Conservation (phyloP, 225 moss, liverwort and hornwort genomes). For the Anthoceros angustus region DNA sequence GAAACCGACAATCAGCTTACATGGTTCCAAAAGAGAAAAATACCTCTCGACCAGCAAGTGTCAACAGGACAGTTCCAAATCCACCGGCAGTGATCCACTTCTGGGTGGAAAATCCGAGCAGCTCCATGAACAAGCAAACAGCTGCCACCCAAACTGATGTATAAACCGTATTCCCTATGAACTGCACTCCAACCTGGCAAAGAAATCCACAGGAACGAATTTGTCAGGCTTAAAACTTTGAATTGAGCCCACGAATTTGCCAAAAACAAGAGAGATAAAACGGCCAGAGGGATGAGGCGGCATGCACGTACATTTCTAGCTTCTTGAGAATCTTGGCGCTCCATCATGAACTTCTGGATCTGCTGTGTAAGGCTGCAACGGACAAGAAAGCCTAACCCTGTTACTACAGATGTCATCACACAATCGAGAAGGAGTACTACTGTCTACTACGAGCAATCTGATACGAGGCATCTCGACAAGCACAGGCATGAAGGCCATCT, state of each 20-base stretch:
- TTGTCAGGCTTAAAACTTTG: background rate
- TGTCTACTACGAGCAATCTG: background rate
- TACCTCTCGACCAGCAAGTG: constrained; percentile 98
- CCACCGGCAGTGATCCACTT: constrained; percentile 96
- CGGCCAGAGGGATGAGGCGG: background rate
- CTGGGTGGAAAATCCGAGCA: constrained; percentile 85
- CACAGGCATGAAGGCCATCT: background rate
- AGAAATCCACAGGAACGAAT: background rate
- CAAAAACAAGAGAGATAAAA: background rate
- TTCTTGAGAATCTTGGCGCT: constrained; percentile 43
- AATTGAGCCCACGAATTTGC: background rate
- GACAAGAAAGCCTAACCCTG: constrained; percentile 5
- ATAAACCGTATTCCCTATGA: constrained; percentile 74
- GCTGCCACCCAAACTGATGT: constrained; percentile 98
- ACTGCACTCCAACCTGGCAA: constrained; percentile 71
- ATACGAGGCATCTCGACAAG: background rate
- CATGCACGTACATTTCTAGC: constrained; percentile 49
- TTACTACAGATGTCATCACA: background rate
- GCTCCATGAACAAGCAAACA: constrained; percentile 84
- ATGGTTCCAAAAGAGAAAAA: background rate
- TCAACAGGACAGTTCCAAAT: constrained; percentile 86
- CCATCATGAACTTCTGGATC: constrained; percentile 56
- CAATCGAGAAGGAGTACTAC: background rate
- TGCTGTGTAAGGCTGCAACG: constrained; percentile 75
- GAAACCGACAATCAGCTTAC: background rate